A percentile compares a stretch with the other conserved stretches of the same genome.
Evolutionary conservation across 306 rosid genomes (phyloP).

Genomic region (Corylus heterophylla): DNA sequence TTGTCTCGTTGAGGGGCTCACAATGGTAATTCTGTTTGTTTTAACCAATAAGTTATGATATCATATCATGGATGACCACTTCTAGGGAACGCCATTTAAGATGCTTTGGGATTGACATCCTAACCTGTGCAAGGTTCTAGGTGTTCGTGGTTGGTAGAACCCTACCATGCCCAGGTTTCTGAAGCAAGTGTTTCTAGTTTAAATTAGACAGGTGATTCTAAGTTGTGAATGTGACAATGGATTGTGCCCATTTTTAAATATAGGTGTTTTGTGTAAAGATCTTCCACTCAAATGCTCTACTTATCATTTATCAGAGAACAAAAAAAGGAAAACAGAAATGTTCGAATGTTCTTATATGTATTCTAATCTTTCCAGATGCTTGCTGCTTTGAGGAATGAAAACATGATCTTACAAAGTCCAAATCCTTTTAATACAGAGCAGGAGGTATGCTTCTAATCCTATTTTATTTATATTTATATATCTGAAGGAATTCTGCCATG

Average conservation of each 20-base stretch:
- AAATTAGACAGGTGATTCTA: conserved; percentile 16
- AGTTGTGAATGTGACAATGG: conserved; percentile 3
- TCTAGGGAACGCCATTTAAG: conserved; percentile 18
- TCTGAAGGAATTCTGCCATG: not conserved
- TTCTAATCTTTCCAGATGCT: conserved; percentile 68
- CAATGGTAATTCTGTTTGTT: conserved; percentile 63
- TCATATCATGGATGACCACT: conserved; percentile 16
- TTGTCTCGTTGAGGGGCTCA: conserved; percentile 85
- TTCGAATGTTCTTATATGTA: conserved; percentile 9
- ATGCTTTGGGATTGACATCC: conserved; percentile 4
- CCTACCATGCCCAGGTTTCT: not conserved
- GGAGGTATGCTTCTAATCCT: conserved; percentile 57
- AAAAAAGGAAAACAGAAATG: not conserved
- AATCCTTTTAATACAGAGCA: conserved; percentile 84
- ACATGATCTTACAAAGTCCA: conserved; percentile 44
- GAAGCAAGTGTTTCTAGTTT: not conserved
- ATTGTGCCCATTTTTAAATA: conserved; percentile 10
- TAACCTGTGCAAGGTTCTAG: not conserved
- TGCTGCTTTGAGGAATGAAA: conserved; percentile 82
- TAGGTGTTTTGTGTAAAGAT: conserved; percentile 26
- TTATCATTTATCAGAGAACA: not conserved
- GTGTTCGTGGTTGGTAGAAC: not conserved
- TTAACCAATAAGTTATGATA: conserved; percentile 13
- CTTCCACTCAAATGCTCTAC: conserved; percentile 19
- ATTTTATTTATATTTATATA: not conserved